Conservation (phyloP, 116 monocot genomes). For the Phalaenopsis hybrid region DNA sequence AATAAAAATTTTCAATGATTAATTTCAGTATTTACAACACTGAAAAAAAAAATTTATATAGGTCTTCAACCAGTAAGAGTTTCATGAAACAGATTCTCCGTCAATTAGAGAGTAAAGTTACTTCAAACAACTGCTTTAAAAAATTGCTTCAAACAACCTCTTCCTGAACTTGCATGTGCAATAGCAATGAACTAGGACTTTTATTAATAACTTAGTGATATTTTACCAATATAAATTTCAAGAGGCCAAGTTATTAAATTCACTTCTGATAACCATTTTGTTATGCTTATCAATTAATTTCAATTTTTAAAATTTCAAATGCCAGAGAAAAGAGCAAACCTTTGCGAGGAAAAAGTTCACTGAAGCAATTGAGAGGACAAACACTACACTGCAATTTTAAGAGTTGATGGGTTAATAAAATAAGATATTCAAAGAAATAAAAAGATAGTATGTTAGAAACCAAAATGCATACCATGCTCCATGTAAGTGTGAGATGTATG, state of each 20-base stretch:
- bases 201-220: background rate
- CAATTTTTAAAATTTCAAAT: background rate
- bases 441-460: background rate
- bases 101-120: too few species aligned
- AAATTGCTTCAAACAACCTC: background rate
- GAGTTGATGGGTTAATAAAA: conserved; percentile 1
- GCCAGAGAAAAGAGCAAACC: conserved; percentile 40
- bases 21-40: background rate
- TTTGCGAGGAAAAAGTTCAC: conserved; percentile 68
- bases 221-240: background rate
- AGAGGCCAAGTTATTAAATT: background rate
- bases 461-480: conserved; percentile 74
- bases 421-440: background rate
- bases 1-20: background rate
- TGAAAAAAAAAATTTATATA: background rate
- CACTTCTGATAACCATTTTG: background rate
- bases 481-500: conserved; percentile 74
- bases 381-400: conserved; percentile 56
- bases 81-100: background rate
- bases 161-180: background rate
- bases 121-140: too few species aligned
- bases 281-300: background rate
- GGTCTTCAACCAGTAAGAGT: background rate
- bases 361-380: conserved; percentile 58
- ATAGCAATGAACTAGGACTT: background rate